Conservation (phyloP, 192 early-diverging fungal species). For the Haplosporangium gracile region DNA sequence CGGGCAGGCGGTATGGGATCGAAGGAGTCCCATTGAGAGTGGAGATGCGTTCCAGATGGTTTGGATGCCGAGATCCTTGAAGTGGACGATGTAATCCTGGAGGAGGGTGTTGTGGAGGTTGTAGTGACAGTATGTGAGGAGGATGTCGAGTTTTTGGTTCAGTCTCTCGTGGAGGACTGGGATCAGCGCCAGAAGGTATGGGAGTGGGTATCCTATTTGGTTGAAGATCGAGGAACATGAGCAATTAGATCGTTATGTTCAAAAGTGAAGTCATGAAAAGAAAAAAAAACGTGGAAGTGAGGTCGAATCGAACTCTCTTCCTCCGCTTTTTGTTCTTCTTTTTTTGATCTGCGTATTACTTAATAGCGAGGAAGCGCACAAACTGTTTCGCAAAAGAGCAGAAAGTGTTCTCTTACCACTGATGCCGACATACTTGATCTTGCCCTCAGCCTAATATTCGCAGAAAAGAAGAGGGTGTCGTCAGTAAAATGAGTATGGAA, state of each 20-base stretch:
- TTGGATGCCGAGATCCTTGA: slow-evolving; percentile 67
- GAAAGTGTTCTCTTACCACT: slow-evolving; percentile 60
- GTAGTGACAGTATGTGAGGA: slow-evolving; percentile 80
- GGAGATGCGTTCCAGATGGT: slow-evolving; percentile 78
- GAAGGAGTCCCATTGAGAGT: slow-evolving; percentile 78
- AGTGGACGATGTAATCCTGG: slow-evolving; percentile 61
- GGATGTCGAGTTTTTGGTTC: slow-evolving; percentile 69
- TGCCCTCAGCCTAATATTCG: slow-evolving; percentile 57
- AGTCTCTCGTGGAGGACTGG: slow-evolving; percentile 62
- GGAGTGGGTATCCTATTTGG: slow-evolving; percentile 70
- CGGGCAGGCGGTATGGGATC: slow-evolving; percentile 59
- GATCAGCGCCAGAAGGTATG: slow-evolving; percentile 70
- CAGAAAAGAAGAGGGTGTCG: no score
- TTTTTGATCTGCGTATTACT: background rate
- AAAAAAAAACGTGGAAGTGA: background rate
- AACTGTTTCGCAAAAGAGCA: background rate
- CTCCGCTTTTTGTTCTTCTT: background rate
- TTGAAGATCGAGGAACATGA: background rate
- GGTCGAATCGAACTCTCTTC: background rate
- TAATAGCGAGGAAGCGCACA: background rate
- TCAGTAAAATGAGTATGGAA: background rate
- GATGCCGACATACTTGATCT: slow-evolving; percentile 76
- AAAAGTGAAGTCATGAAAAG: no score
- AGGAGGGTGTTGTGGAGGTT: slow-evolving; percentile 75
- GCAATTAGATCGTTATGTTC: background rate